A percentile compares a stretch with the other conserved stretches of the same genome.
These are phyloP conservation scores for Polychytrium aggregatum DNA, from an alignment of 192 early-diverging fungal genomes.

Conservation along the genomic window DNA sequence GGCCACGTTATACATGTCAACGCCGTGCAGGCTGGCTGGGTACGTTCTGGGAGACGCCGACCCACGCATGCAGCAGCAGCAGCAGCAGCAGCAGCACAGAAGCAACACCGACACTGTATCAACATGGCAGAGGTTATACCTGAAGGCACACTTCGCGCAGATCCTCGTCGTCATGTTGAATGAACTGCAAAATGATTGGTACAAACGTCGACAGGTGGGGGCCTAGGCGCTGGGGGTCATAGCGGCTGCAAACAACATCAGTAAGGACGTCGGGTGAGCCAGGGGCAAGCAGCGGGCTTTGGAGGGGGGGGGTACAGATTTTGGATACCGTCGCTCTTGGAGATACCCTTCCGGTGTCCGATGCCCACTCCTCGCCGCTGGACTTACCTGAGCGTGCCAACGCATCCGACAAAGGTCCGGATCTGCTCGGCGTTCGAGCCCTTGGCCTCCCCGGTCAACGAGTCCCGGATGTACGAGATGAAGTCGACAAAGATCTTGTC, in stretches of 20 bases:
- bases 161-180: slow-evolving; percentile 62
- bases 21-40: too few relatives aligned
- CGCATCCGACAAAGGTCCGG: slow-evolving; percentile 57
- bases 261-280: too few relatives aligned
- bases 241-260: slow-evolving; percentile 59
- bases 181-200: slow-evolving; percentile 49
- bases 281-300: too few relatives aligned
- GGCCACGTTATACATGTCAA: neutral
- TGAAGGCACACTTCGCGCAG: slow-evolving; percentile 72
- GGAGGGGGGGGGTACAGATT: too few relatives aligned
- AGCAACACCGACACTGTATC: neutral
- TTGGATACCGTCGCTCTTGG: too few relatives aligned
- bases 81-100: neutral
- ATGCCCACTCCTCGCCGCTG: too few relatives aligned
- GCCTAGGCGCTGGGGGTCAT: slow-evolving; percentile 54
- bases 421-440: slow-evolving; percentile 53
- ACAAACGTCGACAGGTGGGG: slow-evolving; percentile 50
- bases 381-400: slow-evolving; percentile 59
- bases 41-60: too few relatives aligned
- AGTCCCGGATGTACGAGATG: slow-evolving; percentile 38
- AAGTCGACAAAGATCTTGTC: slow-evolving; percentile 64
- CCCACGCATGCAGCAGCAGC: neutral
- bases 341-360: too few relatives aligned
- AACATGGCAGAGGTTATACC: slow-evolving; percentile 3
- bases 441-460: slow-evolving; percentile 37